Evolutionary conservation across 768 basidiomycete species (phyloP).

Genomic region (Boletus speciosus): DNA sequence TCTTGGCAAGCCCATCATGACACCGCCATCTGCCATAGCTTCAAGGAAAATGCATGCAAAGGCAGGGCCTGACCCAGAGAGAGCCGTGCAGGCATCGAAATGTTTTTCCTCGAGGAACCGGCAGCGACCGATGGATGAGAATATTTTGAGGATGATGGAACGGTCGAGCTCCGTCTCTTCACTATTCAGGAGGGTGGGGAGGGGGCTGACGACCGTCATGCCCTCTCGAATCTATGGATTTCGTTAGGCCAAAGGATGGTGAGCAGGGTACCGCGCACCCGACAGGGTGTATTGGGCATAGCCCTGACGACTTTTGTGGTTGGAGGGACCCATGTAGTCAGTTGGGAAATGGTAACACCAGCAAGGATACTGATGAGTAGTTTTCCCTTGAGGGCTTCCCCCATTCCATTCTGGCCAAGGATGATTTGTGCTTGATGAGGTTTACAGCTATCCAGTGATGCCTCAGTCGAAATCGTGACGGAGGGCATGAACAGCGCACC

Average conservation of each 20-base stretch:
- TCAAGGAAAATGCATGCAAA: constrained; percentile 97
- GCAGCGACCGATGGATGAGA: constrained; percentile 94
- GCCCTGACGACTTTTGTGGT: constrained; percentile 87
- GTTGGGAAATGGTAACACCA: constrained; percentile 87
- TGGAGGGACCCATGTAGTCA: constrained; percentile 68
- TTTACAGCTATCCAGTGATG: constrained; percentile 66
- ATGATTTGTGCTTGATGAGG: constrained; percentile 82
- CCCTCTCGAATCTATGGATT: constrained; percentile 86
- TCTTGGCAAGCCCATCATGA: constrained; percentile 98
- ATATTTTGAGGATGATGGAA: constrained; percentile 82
- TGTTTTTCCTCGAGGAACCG: constrained; percentile 97
- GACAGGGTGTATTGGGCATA: constrained; percentile 98
- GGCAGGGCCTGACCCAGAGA: constrained; percentile 94
- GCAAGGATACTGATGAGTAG: constrained; percentile 95
- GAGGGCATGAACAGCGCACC: constrained; percentile 46
- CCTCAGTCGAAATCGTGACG: neutral
- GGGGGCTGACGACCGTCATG: constrained; percentile 89
- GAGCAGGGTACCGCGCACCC: constrained; percentile 46
- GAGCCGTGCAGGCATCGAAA: constrained; percentile 96
- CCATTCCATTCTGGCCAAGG: constrained; percentile 69
- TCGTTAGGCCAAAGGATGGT: neutral
- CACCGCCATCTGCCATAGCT: constrained; percentile 98
- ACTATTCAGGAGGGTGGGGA: constrained; percentile 45
- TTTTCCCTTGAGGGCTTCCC: constrained; percentile 82
- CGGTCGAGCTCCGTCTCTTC: constrained; percentile 54